Evolutionary conservation across 495 filamentous ascomycete species (phyloP), one percentile per base, ranked within the genome.

Genomic region (Penicillium riverlandense): DNA sequence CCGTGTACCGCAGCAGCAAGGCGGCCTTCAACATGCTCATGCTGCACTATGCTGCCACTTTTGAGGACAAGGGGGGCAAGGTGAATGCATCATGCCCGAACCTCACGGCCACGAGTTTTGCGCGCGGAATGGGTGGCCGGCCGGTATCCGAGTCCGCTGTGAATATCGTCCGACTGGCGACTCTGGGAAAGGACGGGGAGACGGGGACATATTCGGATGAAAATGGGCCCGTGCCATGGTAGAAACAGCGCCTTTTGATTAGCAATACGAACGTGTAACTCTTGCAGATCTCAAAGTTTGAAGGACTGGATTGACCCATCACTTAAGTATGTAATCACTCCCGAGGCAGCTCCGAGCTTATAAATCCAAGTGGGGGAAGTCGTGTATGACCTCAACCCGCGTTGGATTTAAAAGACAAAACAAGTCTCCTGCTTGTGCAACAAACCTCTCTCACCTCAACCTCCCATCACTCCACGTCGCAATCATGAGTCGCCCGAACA

Each of bases 11-110:
- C 22, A 53, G 48, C 12, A 62, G 56, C 49, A 65, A 62, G 43
- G 41, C 72, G 13, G 69, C 70, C 11, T 38, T 71, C 42, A 74
- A 74, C 44, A 63, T 72, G 65, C 28, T 68, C 37, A 59, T 51
- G 34, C 37, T 59, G 31, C 49, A 52, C 16, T 61, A 59, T 47
- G 48, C 53, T 22, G 45, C 49, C 2, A 32, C 40, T 29, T 59
- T 59, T 30, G 12, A 49, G 16, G 45, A 43, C 4, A 51, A 56
- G 35, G 58, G 55, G 8, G 53, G 56, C 44, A 61, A 59, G 29
- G 52, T 61, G 8, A 61, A 59, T 47, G 55, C 47, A 5, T 48
- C 55, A 7, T 58, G 52, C 38, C 58, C 55, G n/a, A 58, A 55
- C 29, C 35, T 55, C 40, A 56, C 53, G 1, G 47, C 40, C 9